These are phyloP conservation scores for Tulasnella sp. DNA, from an alignment of 768 basidiomycete species.

Conservation along the genomic window DNA sequence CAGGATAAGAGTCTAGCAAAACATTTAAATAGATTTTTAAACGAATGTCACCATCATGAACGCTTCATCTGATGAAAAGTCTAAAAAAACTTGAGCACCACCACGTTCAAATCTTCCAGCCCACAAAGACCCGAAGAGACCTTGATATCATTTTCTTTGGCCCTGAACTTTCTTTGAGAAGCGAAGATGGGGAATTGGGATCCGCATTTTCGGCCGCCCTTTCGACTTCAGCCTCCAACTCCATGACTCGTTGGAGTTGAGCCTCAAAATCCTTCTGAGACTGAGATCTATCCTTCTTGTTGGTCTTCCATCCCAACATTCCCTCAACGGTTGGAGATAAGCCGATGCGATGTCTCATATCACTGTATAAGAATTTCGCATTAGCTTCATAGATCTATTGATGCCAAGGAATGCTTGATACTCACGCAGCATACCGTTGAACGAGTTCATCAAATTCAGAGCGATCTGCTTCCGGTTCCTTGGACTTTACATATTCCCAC, in stretches of 20 bases:
- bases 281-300: not conserved
- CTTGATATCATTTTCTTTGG: too few relatives aligned
- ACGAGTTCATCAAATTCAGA: conserved; percentile 5
- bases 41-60: too few relatives aligned
- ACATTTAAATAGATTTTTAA: too few relatives aligned
- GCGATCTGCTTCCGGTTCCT: conserved; percentile 3
- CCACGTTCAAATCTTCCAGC: too few relatives aligned
- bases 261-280: conserved; percentile 7
- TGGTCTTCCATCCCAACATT: conserved; percentile 1
- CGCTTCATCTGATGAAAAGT: too few relatives aligned
- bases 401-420: not conserved
- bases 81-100: too few relatives aligned
- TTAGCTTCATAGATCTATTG: not conserved
- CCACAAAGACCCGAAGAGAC: too few relatives aligned
- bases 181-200: too few relatives aligned
- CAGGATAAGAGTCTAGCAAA: too few relatives aligned
- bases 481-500: conserved; percentile 40
- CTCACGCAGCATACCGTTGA: conserved; percentile 10
- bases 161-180: too few relatives aligned
- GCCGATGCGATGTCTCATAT: conserved; percentile 6
- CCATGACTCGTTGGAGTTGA: not conserved
- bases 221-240: too few relatives aligned
- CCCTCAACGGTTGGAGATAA: not conserved
- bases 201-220: too few relatives aligned
- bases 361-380: not conserved